A percentile compares a stretch with the other conserved stretches of the same genome.
Conservation (phyloP, 768 basidiomycete species). For the Strobilomyces dryophilus region DNA sequence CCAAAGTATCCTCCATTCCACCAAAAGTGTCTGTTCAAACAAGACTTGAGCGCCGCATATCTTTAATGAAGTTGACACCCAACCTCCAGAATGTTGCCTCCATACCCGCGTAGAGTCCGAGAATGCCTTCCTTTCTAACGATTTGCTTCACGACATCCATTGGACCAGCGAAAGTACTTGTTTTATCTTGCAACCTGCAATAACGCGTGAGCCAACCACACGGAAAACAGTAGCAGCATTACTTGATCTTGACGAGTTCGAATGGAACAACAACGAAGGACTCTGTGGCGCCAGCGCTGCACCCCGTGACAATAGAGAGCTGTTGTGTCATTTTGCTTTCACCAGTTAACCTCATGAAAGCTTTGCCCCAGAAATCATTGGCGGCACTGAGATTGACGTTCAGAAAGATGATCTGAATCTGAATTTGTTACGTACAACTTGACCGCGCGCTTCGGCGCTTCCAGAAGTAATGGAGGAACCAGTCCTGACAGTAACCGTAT, state of each 20-base stretch:
- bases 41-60: neutral
- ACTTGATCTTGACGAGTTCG: slow-evolving; percentile 90
- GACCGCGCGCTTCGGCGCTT: slow-evolving; percentile 97
- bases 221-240: slow-evolving; percentile 19
- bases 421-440: slow-evolving; percentile 63
- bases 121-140: slow-evolving; percentile 68
- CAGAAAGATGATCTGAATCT: neutral
- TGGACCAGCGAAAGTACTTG: slow-evolving; percentile 85
- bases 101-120: slow-evolving; percentile 93
- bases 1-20: slow-evolving; percentile 98
- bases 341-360: slow-evolving; percentile 57
- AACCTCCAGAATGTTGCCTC: slow-evolving; percentile 98
- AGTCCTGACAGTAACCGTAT: slow-evolving; percentile 49
- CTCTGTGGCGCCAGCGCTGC: slow-evolving; percentile 93
- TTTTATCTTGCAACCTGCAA: slow-evolving; percentile 83
- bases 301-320: slow-evolving; percentile 88
- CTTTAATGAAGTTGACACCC: neutral
- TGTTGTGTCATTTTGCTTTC: slow-evolving; percentile 83
- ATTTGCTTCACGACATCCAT: slow-evolving; percentile 86
- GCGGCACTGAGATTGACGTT: slow-evolving; percentile 49
- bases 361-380: slow-evolving; percentile 96
- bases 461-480: slow-evolving; percentile 90
- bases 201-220: neutral
- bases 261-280: slow-evolving; percentile 95
- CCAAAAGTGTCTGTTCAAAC: slow-evolving; percentile 59